Base-by-base conservation (phyloP, 306 rosid genomes). In the Inga laurina region DNA sequence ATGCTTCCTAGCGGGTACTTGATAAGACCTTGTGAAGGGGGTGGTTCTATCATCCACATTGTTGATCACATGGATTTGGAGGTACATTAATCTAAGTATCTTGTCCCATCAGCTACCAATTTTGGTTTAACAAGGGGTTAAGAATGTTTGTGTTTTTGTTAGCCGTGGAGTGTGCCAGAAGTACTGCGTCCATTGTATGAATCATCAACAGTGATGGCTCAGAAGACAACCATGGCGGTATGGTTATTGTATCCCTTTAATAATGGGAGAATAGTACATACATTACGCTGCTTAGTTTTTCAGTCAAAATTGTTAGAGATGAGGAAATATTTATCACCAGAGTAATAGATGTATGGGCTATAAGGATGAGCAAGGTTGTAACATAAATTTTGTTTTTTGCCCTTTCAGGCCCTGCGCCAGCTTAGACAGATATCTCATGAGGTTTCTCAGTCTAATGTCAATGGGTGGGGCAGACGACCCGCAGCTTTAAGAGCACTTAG, bases 1-100 rank as follows among this genome's bases (percentile, higher is more conserved):
- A 80, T 94, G 90, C 95, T 92, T 83, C 94, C 98, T n/a, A 94
- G 98, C 75, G 98, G 98, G 32, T 94, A 84, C 77, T 86, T 94
- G 66, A 91, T 94, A 80, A 90, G 98, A 82, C 91, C 95, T 12
- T 92, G 94, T 74, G 98, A 94, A 79, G 98, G 98, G 21, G 97
- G 95, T 49, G 97, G 98, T 83, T 94, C 97, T 46, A 94, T 91
- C 14, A 88, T 92, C 78, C 92, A 94, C 89, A 94, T 94, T 78
- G 98, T 94, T 45, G 98, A 94, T 84, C 98, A 94, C 32, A 72
- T 94, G 14, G 92, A 94, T 85, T 82, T 94, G 78, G 97, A 94
- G 84, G 97, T 94, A 39, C 74, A 66, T 69, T 18, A 68, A 68
- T 68, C 44, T 37, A 19, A 19, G 24, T 19, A 57, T 8, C 3